Conservation (phyloP, 2,329 filamentous ascomycete species). For the Fusarium brevicatenulatum region DNA sequence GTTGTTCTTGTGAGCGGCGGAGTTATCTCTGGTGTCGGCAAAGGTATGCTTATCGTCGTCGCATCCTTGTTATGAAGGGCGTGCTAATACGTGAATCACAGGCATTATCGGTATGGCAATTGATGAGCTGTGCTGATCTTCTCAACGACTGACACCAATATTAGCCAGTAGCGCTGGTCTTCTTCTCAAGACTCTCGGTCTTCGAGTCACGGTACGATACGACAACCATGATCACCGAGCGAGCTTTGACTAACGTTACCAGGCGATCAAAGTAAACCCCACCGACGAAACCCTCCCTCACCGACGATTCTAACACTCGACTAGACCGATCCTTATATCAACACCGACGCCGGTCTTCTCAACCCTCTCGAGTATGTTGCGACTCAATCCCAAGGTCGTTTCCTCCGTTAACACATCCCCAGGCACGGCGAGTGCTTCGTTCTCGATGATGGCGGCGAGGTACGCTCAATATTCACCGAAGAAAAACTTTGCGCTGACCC, state of each 20-base stretch:
- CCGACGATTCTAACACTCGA: slow-evolving; percentile 33
- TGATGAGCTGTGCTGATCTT: background rate
- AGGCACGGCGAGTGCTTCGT: slow-evolving; percentile 93
- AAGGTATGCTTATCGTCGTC: slow-evolving; percentile 19
- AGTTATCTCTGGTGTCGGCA: slow-evolving; percentile 36
- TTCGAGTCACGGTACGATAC: slow-evolving; percentile 68
- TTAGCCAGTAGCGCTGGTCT: slow-evolving; percentile 63
- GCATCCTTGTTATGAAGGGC: background rate
- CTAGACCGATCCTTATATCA: slow-evolving; percentile 64
- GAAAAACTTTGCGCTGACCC: slow-evolving; percentile 6
- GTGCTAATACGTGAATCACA: slow-evolving; percentile 16
- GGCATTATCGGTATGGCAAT: slow-evolving; percentile 27
- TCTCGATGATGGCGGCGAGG: slow-evolving; percentile 70
- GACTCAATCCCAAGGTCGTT: background rate
- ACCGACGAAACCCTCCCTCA: background rate
- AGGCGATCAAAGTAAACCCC: slow-evolving; percentile 38
- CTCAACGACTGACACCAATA: slow-evolving; percentile 1
- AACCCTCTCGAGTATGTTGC: slow-evolving; percentile 47
- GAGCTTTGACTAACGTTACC: slow-evolving; percentile 3
- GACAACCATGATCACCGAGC: background rate
- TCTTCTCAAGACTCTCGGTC: slow-evolving; percentile 81
- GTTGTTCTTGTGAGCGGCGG: slow-evolving; percentile 37
- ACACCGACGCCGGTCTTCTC: slow-evolving; percentile 49
- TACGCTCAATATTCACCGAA: background rate
- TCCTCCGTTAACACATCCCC: slow-evolving; percentile 7